These are phyloP conservation scores for Achaetomium macrosporum DNA, from an alignment of 2,329 filamentous ascomycete genomes.

Conservation along the genomic window DNA sequence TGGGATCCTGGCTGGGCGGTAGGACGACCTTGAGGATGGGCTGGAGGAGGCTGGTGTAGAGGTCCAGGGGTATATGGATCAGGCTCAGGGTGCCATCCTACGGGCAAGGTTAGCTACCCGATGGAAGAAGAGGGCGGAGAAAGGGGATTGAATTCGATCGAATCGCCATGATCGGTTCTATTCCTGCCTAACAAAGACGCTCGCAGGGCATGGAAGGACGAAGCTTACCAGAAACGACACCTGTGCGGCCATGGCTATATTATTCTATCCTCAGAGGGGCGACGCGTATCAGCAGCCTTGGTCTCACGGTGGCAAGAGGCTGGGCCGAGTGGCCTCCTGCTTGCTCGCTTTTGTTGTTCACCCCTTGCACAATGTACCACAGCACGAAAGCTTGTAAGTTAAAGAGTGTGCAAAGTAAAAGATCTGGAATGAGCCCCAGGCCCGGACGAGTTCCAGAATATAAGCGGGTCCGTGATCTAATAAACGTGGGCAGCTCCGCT, in stretches of 20 bases:
- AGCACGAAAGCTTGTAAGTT: no score
- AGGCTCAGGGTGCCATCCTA: slow-evolving; percentile 84
- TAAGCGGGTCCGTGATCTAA: no score
- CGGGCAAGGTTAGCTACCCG: slow-evolving; percentile 2
- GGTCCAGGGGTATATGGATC: slow-evolving; percentile 79
- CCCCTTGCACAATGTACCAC: no score
- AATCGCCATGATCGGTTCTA: no score
- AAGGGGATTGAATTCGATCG: not conserved
- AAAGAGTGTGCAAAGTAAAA: no score
- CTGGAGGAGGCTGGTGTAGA: slow-evolving; percentile 74
- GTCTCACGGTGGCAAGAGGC: not conserved
- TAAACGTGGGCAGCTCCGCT: not conserved
- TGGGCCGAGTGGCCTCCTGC: not conserved
- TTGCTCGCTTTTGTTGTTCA: no score
- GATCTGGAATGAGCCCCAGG: no score
- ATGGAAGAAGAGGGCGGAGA: not conserved
- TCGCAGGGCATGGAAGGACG: not conserved
- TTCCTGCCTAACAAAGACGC: no score
- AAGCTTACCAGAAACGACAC: slow-evolving; percentile 51
- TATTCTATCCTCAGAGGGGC: not conserved
- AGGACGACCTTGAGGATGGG: slow-evolving; percentile 81
- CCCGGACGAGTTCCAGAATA: no score
- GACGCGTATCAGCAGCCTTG: not conserved
- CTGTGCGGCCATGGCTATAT: slow-evolving; percentile 48
- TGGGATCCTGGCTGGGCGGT: slow-evolving; percentile 48